Evolutionary conservation across 2,329 filamentous ascomycete genomes (phyloP).

Genomic region (Botrytis porri): DNA sequence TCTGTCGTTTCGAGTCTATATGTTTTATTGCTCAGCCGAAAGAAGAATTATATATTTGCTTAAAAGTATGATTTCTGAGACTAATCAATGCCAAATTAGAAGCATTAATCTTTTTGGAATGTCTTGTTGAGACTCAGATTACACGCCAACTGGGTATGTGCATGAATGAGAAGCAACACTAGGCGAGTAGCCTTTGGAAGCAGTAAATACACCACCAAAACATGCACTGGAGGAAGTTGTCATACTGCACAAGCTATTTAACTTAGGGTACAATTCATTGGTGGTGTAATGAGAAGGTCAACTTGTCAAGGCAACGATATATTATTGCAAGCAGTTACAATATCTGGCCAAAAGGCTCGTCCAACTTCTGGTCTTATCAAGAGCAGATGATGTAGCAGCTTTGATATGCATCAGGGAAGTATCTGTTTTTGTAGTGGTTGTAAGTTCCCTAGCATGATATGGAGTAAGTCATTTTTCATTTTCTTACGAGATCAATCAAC

Average conservation of each 20-base stretch:
- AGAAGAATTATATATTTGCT: background rate
- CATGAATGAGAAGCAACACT: background rate
- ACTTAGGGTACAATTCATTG: background rate
- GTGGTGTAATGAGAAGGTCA: background rate
- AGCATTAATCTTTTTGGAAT: background rate
- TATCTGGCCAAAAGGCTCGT: too few relatives aligned
- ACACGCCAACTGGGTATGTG: background rate
- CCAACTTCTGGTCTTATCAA: background rate
- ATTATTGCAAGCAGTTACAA: background rate
- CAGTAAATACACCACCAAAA: too few relatives aligned
- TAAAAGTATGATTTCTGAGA: background rate
- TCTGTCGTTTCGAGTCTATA: background rate
- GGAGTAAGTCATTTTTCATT: too few relatives aligned
- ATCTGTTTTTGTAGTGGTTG: background rate
- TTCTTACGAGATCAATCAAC: too few relatives aligned
- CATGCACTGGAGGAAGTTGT: too few relatives aligned
- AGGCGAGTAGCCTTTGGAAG: too few relatives aligned
- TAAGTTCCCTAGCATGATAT: too few relatives aligned
- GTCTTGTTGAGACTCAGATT: background rate
- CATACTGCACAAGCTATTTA: too few relatives aligned
- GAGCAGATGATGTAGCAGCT: too few relatives aligned
- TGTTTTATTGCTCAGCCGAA: background rate
- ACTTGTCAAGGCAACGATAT: background rate
- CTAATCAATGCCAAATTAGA: background rate
- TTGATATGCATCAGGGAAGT: background rate